Conservation (phyloP, 345 rosid species). For the Murraya koenigii region DNA sequence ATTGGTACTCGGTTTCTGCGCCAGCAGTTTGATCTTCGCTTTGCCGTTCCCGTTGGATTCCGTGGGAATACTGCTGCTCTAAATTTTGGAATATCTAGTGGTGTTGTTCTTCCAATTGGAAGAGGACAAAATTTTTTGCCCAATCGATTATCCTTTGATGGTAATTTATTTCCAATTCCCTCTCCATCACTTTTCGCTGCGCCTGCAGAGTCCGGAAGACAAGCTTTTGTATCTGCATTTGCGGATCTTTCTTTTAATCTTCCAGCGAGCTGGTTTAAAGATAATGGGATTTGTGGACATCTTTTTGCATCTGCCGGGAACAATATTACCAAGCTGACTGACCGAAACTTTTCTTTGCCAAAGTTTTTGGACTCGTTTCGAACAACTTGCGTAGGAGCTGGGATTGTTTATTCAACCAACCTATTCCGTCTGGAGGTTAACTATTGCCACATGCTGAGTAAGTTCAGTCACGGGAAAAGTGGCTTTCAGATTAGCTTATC, state of each 20-base stretch:
- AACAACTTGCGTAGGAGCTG: constrained; percentile 68
- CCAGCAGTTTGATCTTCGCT: constrained; percentile 89
- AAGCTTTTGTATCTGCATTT: constrained; percentile 52
- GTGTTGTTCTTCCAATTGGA: constrained; percentile 79
- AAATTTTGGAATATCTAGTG: constrained; percentile 79
- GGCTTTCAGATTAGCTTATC: too few relatives aligned
- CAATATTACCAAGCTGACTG: constrained; percentile 53
- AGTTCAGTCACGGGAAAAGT: too few relatives aligned
- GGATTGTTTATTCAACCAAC: constrained; percentile 73
- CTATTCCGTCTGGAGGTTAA: constrained; percentile 86
- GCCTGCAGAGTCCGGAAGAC: constrained; percentile 73
- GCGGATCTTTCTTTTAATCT: constrained; percentile 92
- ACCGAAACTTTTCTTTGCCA: constrained; percentile 42
- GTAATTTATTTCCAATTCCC: constrained; percentile 79
- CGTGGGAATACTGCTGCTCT: constrained; percentile 47
- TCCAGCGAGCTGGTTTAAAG: constrained; percentile 73
- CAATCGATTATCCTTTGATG: constrained; percentile 89
- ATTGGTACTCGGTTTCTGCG: constrained; percentile 82
- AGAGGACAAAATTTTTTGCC: constrained; percentile 35
- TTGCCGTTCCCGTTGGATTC: constrained; percentile 77
- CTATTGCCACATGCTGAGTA: too few relatives aligned
- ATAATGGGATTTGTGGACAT: constrained; percentile 89
- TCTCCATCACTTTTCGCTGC: background rate
- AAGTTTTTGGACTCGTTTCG: constrained; percentile 63
- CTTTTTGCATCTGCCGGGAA: constrained; percentile 83